Evolutionary conservation across 495 filamentous ascomycete genomes (phyloP).

Genomic region (Oleoguttula mirabilis): DNA sequence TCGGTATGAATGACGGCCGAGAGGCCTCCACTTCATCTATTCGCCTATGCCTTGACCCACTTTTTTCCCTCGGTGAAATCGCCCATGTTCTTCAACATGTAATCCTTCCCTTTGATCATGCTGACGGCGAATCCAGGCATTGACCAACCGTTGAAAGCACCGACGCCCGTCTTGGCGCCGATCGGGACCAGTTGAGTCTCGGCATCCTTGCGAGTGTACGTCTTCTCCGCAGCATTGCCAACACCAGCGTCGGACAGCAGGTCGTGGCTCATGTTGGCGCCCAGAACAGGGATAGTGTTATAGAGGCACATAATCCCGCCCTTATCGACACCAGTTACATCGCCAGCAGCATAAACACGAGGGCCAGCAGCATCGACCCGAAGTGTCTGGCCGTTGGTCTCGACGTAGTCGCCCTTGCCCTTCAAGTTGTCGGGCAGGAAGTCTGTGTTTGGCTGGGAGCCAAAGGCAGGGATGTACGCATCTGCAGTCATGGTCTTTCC

Average conservation of each 20-base stretch:
- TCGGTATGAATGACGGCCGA: too few species aligned
- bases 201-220: slow-evolving; percentile 22
- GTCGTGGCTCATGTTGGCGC: slow-evolving; percentile 37
- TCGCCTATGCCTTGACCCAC: background rate
- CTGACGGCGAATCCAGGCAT: slow-evolving; percentile 46
- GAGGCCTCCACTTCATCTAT: too few species aligned
- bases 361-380: slow-evolving; percentile 39
- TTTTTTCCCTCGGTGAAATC: background rate
- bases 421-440: slow-evolving; percentile 33
- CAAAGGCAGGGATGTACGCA: slow-evolving; percentile 39
- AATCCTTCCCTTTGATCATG: slow-evolving; percentile 48
- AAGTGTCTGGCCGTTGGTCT: slow-evolving; percentile 33
- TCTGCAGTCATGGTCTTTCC: slow-evolving; percentile 34
- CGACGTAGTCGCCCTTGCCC: slow-evolving; percentile 29
- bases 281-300: slow-evolving; percentile 31
- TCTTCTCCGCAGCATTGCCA: slow-evolving; percentile 19
- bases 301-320: slow-evolving; percentile 33
- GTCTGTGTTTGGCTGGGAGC: slow-evolving; percentile 35
- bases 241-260: slow-evolving; percentile 18
- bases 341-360: slow-evolving; percentile 39
- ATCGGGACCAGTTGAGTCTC: slow-evolving; percentile 42
- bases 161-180: slow-evolving; percentile 42
- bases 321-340: slow-evolving; percentile 26
- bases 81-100: background rate
- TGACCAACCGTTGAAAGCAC: slow-evolving; percentile 40